A percentile compares a stretch with the other conserved stretches of the same genome.
Conservation (phyloP, 179 eudicot genomes). For the Patellifolia procumbens region DNA sequence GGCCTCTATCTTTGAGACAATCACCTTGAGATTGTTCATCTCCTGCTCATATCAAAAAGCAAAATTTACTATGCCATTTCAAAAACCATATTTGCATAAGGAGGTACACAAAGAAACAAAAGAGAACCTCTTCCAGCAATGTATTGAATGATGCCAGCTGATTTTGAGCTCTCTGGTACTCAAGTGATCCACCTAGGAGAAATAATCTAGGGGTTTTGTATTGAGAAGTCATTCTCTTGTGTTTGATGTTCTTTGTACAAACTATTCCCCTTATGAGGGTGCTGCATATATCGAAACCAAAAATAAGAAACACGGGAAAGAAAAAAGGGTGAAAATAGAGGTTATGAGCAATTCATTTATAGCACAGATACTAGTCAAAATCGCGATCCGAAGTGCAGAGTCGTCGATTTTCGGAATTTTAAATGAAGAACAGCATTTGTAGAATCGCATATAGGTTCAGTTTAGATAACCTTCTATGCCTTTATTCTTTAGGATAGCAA, state of each 20-base stretch:
- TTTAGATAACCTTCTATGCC: too few relatives aligned
- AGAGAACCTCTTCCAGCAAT: constrained; percentile 75
- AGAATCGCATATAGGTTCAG: too few relatives aligned
- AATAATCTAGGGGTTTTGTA: constrained; percentile 80
- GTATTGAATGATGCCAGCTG: constrained; percentile 84
- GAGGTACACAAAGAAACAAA: background rate
- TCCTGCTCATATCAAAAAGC: constrained; percentile 55
- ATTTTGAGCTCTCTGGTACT: constrained; percentile 81
- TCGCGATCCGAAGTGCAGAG: too few relatives aligned
- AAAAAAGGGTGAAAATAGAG: background rate
- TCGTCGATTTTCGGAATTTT: too few relatives aligned
- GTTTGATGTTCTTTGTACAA: constrained; percentile 96
- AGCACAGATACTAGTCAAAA: background rate
- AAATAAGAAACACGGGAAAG: constrained; percentile 12
- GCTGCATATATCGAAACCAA: constrained; percentile 48
- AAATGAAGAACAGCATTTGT: too few relatives aligned
- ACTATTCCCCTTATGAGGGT: constrained; percentile 81
- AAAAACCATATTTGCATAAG: background rate
- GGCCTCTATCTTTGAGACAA: constrained; percentile 91
- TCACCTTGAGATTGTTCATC: constrained; percentile 76
- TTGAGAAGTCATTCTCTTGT: constrained; percentile 96
- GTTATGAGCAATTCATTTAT: background rate
- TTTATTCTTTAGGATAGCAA: too few relatives aligned
- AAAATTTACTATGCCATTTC: constrained; percentile 20
- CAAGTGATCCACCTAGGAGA: constrained; percentile 90